Percentiles rank a stretch among this genome's conserved stretches.
These are phyloP conservation scores for Porodaedalea pini DNA, from an alignment of 1,284 basidiomycete species.

Conservation along the genomic window DNA sequence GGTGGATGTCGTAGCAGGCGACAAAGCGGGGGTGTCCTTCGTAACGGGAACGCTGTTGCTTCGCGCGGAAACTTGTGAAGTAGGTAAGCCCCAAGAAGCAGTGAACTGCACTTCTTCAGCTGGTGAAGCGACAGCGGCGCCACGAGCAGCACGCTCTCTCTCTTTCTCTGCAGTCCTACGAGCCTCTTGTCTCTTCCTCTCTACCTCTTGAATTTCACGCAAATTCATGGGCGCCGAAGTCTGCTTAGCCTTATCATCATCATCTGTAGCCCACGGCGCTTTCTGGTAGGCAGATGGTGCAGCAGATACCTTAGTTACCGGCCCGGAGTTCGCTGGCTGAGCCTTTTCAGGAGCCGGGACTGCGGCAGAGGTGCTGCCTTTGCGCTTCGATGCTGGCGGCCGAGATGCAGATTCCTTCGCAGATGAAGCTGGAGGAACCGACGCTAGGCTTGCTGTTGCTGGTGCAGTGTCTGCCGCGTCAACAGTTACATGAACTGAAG, in stretches of 20 bases:
- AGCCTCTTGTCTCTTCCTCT: conserved; percentile 77
- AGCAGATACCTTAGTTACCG: conserved; percentile 21
- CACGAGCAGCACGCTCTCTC: conserved; percentile 47
- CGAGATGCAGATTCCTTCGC: conserved; percentile 27
- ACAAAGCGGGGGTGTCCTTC: conserved; percentile 33
- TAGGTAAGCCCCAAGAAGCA: conserved; percentile 76
- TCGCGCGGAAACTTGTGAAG: conserved; percentile 64
- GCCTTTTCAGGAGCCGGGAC: conserved; percentile 21
- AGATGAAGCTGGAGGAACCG: conserved; percentile 19
- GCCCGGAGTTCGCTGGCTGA: conserved; percentile 23
- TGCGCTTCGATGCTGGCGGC: conserved; percentile 28
- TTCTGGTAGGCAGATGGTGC: conserved; percentile 31
- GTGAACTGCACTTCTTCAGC: conserved; percentile 60
- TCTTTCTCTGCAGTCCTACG: conserved; percentile 65
- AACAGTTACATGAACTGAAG: conserved; percentile 20
- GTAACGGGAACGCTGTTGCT: conserved; percentile 34
- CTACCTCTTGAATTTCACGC: conserved; percentile 94
- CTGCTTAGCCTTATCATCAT: conserved; percentile 52
- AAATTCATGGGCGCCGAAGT: conserved; percentile 60
- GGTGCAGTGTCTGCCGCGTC: conserved; percentile 20
- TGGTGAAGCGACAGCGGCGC: conserved; percentile 35
- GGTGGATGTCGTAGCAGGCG: conserved; percentile 28
- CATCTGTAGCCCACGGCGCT: conserved; percentile 60
- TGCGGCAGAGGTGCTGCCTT: conserved; percentile 18
- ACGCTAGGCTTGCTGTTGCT: conserved; percentile 16